Evolutionary conservation across 192 early-diverging fungal genomes (phyloP).

Genomic region (Linnemannia zychae): DNA sequence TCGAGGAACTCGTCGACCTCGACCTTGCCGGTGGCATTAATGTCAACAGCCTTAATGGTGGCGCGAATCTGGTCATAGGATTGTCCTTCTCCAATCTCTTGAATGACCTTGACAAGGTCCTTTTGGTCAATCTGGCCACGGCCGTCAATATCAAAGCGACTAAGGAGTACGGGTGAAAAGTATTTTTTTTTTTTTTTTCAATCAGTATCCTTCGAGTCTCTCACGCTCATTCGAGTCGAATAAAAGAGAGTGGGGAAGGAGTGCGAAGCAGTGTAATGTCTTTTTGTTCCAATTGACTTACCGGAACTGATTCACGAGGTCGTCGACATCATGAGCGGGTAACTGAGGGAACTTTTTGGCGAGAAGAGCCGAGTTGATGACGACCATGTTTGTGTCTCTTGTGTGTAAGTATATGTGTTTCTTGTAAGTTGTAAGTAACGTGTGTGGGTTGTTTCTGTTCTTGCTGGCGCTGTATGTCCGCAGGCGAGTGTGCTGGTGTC

Average conservation of each 20-base stretch:
- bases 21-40: slow-evolving; percentile 76
- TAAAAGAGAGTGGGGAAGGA: background rate
- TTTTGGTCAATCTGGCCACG: slow-evolving; percentile 79
- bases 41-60: slow-evolving; percentile 76
- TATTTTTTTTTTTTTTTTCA: background rate
- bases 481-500: background rate
- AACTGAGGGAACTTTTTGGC: slow-evolving; percentile 65
- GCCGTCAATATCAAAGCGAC: slow-evolving; percentile 70
- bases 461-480: background rate
- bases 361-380: slow-evolving; percentile 65
- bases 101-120: slow-evolving; percentile 72
- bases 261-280: background rate
- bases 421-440: too few species aligned
- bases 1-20: slow-evolving; percentile 88
- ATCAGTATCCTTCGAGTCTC: too few species aligned
- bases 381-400: slow-evolving; percentile 49
- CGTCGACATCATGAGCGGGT: slow-evolving; percentile 64
- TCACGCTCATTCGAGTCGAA: background rate
- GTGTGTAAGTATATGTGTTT: slow-evolving; percentile 2
- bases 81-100: slow-evolving; percentile 73
- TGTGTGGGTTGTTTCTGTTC: background rate
- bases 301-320: slow-evolving; percentile 66
- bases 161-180: background rate
- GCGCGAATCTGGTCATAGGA: slow-evolving; percentile 83
- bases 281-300: slow-evolving; percentile 21